These are phyloP conservation scores for Pseudozyma thailandica DNA, from an alignment of 1,284 basidiomycete genomes.

Conservation along the genomic window DNA sequence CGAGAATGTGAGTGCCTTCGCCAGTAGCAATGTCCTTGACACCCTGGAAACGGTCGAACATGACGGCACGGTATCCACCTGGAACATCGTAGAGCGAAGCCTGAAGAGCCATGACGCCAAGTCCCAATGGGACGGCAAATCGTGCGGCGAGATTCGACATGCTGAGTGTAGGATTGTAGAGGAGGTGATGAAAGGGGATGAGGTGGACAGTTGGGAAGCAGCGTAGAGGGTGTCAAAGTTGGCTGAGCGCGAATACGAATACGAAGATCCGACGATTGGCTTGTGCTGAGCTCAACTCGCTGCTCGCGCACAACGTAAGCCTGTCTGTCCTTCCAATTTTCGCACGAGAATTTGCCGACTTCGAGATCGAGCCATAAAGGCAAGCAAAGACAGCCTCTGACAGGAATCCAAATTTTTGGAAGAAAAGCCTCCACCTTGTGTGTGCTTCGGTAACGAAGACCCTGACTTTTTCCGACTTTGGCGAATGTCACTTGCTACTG, in stretches of 20 bases:
- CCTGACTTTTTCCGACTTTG: too few species aligned
- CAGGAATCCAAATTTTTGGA: not conserved
- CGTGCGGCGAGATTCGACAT: slow-evolving; percentile 52
- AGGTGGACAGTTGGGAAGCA: not conserved
- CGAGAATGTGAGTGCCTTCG: slow-evolving; percentile 94
- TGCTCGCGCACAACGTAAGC: slow-evolving; percentile 36
- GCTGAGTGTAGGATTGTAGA: slow-evolving; percentile 1
- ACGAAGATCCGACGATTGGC: slow-evolving; percentile 21
- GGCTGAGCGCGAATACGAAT: not conserved
- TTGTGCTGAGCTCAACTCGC: slow-evolving; percentile 43
- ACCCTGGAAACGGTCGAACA: slow-evolving; percentile 97
- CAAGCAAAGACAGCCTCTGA: not conserved
- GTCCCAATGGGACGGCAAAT: slow-evolving; percentile 65
- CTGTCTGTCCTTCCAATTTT: not conserved
- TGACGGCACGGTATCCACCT: slow-evolving; percentile 87
- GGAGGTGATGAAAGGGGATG: not conserved
- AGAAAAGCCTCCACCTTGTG: slow-evolving; percentile 12
- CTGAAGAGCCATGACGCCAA: slow-evolving; percentile 67
- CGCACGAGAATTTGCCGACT: slow-evolving; percentile 19
- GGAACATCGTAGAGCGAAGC: slow-evolving; percentile 68
- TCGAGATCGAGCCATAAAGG: slow-evolving; percentile 6
- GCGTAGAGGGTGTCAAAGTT: not conserved
- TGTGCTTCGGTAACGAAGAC: slow-evolving; percentile 4
- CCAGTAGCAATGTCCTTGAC: slow-evolving; percentile 71
- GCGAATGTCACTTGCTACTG: too few species aligned